A percentile compares a stretch with the other conserved stretches of the same genome.
Evolutionary conservation across 345 rosid genomes (phyloP).

Genomic region (Citrus maxima): DNA sequence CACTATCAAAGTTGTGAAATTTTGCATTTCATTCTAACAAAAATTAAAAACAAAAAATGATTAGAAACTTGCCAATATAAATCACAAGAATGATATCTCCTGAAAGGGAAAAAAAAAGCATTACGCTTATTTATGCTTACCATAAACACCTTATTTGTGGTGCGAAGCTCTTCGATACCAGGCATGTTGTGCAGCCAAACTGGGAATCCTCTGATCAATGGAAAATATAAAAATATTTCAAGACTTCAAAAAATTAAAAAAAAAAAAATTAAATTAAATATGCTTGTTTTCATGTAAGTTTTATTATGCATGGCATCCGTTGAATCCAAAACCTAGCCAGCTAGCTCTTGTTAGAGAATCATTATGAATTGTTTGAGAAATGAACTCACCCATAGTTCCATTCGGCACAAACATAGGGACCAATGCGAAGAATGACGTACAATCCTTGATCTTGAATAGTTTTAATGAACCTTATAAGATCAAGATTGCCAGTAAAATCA

Average conservation of each 20-base stretch:
- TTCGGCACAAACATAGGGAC: constrained; percentile 74
- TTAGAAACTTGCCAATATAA: neutral
- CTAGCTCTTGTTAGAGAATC: too few relatives aligned
- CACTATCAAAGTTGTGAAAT: constrained; percentile 57
- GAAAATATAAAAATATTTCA: neutral
- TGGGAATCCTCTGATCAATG: constrained; percentile 45
- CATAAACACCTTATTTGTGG: constrained; percentile 39
- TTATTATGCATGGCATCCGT: too few relatives aligned
- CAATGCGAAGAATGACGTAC: constrained; percentile 55
- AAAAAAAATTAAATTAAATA: too few relatives aligned
- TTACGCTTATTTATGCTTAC: constrained; percentile 11
- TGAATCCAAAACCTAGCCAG: too few relatives aligned
- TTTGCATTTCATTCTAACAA: constrained; percentile 63
- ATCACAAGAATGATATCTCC: neutral
- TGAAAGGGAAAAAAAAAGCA: neutral
- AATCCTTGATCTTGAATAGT: constrained; percentile 47
- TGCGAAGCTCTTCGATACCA: constrained; percentile 27
- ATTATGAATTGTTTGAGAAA: too few relatives aligned
- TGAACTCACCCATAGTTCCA: constrained; percentile 57
- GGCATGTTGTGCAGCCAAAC: constrained; percentile 53
- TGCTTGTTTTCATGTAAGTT: too few relatives aligned
- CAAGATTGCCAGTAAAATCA: constrained; percentile 46
- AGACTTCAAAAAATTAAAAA: too few relatives aligned
- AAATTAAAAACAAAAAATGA: neutral
- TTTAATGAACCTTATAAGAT: constrained; percentile 58